Percentiles rank a stretch among this genome's conserved stretches.
phyloP scores from a whole-genome alignment of 169 alveolate genomes.

The Cryptosporidium andersoni region DNA sequence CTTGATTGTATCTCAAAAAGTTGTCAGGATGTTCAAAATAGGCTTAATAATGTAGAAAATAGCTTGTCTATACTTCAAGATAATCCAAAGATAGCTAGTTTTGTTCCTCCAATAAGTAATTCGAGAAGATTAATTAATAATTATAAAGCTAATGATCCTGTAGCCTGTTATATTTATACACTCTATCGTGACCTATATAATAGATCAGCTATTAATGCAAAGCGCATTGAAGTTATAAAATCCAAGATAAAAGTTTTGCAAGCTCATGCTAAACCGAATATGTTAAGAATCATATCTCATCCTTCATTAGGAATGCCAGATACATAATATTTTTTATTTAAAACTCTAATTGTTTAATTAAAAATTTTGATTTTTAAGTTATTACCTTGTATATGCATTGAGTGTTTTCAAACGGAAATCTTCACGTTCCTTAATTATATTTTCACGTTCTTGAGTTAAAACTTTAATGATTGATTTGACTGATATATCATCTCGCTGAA shows the following conservation, averaged over 20 bases:
- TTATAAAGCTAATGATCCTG: conserved; percentile 56
- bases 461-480: conserved; percentile 3
- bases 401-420: conserved; percentile 49
- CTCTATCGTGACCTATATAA: conserved; percentile 53
- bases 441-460: conserved; percentile 35
- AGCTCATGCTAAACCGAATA: conserved; percentile 62
- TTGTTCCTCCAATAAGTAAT: conserved; percentile 53
- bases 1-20: conserved; percentile 63
- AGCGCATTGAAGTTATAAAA: conserved; percentile 65
- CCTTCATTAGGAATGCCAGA: conserved; percentile 41
- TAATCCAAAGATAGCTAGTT: conserved; percentile 43
- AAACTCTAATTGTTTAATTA: background rate
- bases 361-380: background rate
- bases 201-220: conserved; percentile 60
- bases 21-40: conserved; percentile 64
- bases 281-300: conserved; percentile 48
- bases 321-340: background rate
- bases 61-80: conserved; percentile 28
- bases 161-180: conserved; percentile 46
- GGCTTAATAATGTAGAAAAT: conserved; percentile 44
- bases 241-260: conserved; percentile 53
- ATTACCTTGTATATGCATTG: background rate
- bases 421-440: conserved; percentile 32
- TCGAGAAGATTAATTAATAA: conserved; percentile 51
- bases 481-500: conserved; percentile 14